Evolutionary conservation across 371 early-diverging fungal species (phyloP).

Genomic region (Apophysomyces trapeziformis): DNA sequence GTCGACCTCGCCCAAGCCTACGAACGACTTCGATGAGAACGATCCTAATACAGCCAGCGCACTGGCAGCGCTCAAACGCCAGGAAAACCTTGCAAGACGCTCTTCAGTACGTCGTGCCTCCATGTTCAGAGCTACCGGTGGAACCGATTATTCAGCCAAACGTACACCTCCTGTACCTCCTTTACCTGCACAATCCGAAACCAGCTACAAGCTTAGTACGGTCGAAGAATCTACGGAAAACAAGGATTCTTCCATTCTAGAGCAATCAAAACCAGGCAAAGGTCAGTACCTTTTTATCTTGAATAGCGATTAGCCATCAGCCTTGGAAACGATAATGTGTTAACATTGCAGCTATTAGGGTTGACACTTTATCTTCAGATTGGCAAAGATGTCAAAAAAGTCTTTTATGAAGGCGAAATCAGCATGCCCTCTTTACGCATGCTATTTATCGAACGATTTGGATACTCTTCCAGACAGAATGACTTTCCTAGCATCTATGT

Average conservation of each 20-base stretch:
- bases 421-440: slow-evolving; percentile 65
- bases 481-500: slow-evolving; percentile 75
- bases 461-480: slow-evolving; percentile 62
- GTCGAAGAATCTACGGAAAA: slow-evolving; percentile 26
- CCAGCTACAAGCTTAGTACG: slow-evolving; percentile 14
- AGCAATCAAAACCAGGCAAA: slow-evolving; percentile 5
- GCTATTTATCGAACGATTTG: slow-evolving; percentile 70
- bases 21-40: slow-evolving; percentile 41
- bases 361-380: slow-evolving; percentile 59
- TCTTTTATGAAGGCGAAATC: slow-evolving; percentile 58
- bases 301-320: no score
- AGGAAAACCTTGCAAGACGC: slow-evolving; percentile 51
- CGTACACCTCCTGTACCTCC: slow-evolving; percentile 44
- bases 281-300: neutral
- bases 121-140: slow-evolving; percentile 39
- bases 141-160: slow-evolving; percentile 28
- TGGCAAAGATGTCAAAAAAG: slow-evolving; percentile 65
- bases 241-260: slow-evolving; percentile 4
- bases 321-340: no score
- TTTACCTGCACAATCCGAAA: slow-evolving; percentile 25
- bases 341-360: slow-evolving; percentile 6
- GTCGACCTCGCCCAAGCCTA: neutral
- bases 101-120: slow-evolving; percentile 55
- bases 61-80: slow-evolving; percentile 51
- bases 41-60: slow-evolving; percentile 53